Evolutionary conservation across 202 grass and related monocot genomes (phyloP).

Genomic region (Bolboschoenoplectus hybrid): DNA sequence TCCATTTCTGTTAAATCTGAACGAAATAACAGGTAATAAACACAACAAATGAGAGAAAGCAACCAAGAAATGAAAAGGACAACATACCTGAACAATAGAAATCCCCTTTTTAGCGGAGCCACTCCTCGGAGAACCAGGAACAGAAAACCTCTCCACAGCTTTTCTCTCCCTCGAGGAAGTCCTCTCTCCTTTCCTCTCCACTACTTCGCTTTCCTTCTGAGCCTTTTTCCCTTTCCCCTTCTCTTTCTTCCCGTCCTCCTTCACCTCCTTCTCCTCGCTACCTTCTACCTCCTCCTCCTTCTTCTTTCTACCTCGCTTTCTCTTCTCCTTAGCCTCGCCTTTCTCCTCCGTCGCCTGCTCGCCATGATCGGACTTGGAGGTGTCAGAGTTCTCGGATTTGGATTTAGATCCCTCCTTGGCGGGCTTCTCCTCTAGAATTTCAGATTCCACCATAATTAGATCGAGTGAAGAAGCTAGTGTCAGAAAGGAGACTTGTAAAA

Average conservation of each 20-base stretch:
- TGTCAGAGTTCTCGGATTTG: slow-evolving; percentile 40
- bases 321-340: background rate
- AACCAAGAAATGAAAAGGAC: background rate
- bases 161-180: slow-evolving; percentile 84
- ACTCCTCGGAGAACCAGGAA: slow-evolving; percentile 47
- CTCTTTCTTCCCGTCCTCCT: slow-evolving; percentile 23
- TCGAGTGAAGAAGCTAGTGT: slow-evolving; percentile 4
- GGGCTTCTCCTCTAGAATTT: slow-evolving; percentile 7
- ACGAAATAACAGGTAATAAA: background rate
- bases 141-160: slow-evolving; percentile 86
- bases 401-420: slow-evolving; percentile 42
- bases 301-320: slow-evolving; percentile 21
- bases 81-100: slow-evolving; percentile 62
- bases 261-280: slow-evolving; percentile 30
- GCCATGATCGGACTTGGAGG: slow-evolving; percentile 32
- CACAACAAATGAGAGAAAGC: slow-evolving; percentile 4
- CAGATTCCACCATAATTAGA: slow-evolving; percentile 27
- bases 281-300: background rate
- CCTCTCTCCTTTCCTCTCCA: slow-evolving; percentile 40
- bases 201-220: slow-evolving; percentile 38
- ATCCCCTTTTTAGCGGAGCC: slow-evolving; percentile 55
- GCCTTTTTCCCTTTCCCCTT: slow-evolving; percentile 38
- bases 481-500: slow-evolving; percentile 27
- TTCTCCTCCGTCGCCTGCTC: slow-evolving; percentile 27
- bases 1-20: background rate